Evolutionary conservation across 768 basidiomycete genomes (phyloP).

Genomic region (Porpolomopsis calyptriformis): DNA sequence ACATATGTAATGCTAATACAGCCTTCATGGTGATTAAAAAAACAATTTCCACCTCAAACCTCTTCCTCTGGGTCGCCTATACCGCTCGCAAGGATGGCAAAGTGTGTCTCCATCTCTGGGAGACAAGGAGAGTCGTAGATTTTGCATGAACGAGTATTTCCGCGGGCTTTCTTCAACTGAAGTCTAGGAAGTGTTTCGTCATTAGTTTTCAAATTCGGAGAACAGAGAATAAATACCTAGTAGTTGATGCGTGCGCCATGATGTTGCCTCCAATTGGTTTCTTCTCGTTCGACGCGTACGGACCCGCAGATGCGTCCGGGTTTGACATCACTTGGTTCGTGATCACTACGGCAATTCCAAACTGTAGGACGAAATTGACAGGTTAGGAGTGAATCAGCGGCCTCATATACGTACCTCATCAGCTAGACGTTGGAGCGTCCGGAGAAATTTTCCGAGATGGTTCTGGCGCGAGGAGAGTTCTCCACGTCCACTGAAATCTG

Average conservation of each 20-base stretch:
- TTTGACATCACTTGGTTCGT: constrained; percentile 99
- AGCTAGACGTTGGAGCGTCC: constrained; percentile 85
- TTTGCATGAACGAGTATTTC: constrained; percentile 86
- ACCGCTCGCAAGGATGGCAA: constrained; percentile 84
- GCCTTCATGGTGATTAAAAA: constrained; percentile 2
- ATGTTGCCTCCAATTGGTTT: constrained; percentile 99
- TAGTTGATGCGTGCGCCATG: constrained; percentile 97
- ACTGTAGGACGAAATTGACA: constrained; percentile 37
- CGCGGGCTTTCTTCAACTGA: constrained; percentile 86
- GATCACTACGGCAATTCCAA: constrained; percentile 94
- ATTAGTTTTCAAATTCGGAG: background rate
- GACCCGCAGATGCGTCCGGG: constrained; percentile 86
- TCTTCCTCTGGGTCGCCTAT: constrained; percentile 95
- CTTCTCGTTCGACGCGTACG: constrained; percentile 84
- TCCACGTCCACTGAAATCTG: constrained; percentile 91
- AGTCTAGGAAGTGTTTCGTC: constrained; percentile 36
- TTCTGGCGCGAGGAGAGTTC: constrained; percentile 92
- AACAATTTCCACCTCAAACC: constrained; percentile 24
- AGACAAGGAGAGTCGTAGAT: constrained; percentile 98
- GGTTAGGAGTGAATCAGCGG: constrained; percentile 11
- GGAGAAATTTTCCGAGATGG: constrained; percentile 90
- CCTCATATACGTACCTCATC: constrained; percentile 64
- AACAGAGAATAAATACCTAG: constrained; percentile 45
- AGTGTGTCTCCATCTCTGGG: constrained; percentile 92
- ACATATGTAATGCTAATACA: background rate